These are phyloP conservation scores for Suillus bovinus DNA, from an alignment of 768 basidiomycete species.

Conservation along the genomic window DNA sequence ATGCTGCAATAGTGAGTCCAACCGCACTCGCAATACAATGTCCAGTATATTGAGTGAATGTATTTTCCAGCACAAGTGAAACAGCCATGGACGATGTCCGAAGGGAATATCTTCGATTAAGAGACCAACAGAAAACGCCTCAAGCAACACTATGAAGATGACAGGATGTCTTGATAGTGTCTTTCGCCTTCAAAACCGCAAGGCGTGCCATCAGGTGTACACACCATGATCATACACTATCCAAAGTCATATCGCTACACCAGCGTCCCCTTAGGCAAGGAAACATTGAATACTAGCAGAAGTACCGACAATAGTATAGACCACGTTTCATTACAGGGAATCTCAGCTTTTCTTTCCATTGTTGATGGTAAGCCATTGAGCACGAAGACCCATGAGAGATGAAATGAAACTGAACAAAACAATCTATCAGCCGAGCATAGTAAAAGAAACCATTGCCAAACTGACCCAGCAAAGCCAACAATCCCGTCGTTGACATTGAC, in stretches of 20 bases:
- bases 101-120: slow-evolving; percentile 70
- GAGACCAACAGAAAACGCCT: slow-evolving; percentile 37
- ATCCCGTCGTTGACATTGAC: slow-evolving; percentile 81
- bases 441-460: slow-evolving; percentile 16
- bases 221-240: background rate
- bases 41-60: background rate
- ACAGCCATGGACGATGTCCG: slow-evolving; percentile 74
- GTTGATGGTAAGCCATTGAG: slow-evolving; percentile 61
- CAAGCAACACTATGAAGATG: background rate
- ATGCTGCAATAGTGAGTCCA: slow-evolving; percentile 73
- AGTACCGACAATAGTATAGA: background rate
- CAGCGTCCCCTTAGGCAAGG: too few species aligned
- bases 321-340: background rate
- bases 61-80: slow-evolving; percentile 57
- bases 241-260: too few species aligned
- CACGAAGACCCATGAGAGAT: slow-evolving; percentile 66
- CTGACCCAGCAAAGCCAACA: slow-evolving; percentile 84
- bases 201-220: background rate
- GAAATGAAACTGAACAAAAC: slow-evolving; percentile 56
- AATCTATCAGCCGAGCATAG: slow-evolving; percentile 8
- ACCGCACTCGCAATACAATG: background rate
- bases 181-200: background rate
- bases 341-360: slow-evolving; percentile 38
- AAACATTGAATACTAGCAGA: background rate
- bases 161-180: background rate